Conservation (phyloP, 352 stramenopile genomes). For the Phytophthora nicotianae region DNA sequence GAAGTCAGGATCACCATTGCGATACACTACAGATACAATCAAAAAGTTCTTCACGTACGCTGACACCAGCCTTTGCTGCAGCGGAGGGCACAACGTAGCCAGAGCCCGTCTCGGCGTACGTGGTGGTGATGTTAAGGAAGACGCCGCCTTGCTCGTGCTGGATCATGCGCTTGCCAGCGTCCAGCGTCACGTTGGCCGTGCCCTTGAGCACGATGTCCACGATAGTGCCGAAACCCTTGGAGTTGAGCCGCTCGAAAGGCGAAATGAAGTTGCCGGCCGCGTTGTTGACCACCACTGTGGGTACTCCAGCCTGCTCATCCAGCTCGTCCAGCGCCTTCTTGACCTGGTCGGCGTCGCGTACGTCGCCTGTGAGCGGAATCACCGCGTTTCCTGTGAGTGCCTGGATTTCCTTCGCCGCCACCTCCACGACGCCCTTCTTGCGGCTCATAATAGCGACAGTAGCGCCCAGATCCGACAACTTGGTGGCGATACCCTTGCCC, state of each 20-base stretch:
- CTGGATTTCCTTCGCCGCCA: conserved; percentile 81
- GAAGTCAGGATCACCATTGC: conserved; percentile 27
- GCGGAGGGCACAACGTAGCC: conserved; percentile 95
- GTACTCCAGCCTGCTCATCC: conserved; percentile 62
- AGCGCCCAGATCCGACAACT: conserved; percentile 92
- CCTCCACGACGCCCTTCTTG: conserved; percentile 90
- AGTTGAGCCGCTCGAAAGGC: conserved; percentile 89
- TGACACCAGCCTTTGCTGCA: conserved; percentile 95
- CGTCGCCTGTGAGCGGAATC: conserved; percentile 82
- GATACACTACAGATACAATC: not conserved
- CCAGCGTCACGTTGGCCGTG: conserved; percentile 83
- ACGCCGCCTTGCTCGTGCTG: conserved; percentile 73
- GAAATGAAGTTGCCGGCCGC: conserved; percentile 96
- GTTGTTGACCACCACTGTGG: conserved; percentile 85
- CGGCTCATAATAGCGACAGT: conserved; percentile 95
- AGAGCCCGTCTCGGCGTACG: conserved; percentile 93
- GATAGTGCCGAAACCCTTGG: conserved; percentile 96
- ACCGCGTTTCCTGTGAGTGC: conserved; percentile 62
- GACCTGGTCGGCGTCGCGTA: conserved; percentile 90
- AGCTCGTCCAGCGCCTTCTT: conserved; percentile 83
- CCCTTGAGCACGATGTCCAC: conserved; percentile 95
- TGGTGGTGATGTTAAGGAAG: conserved; percentile 98
- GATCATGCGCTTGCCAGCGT: conserved; percentile 83
- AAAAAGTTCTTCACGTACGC: conserved; percentile 40
- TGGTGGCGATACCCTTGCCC: conserved; percentile 94